Base-by-base conservation (phyloP, 2,329 filamentous ascomycete genomes). In the Graphium sp. region DNA sequence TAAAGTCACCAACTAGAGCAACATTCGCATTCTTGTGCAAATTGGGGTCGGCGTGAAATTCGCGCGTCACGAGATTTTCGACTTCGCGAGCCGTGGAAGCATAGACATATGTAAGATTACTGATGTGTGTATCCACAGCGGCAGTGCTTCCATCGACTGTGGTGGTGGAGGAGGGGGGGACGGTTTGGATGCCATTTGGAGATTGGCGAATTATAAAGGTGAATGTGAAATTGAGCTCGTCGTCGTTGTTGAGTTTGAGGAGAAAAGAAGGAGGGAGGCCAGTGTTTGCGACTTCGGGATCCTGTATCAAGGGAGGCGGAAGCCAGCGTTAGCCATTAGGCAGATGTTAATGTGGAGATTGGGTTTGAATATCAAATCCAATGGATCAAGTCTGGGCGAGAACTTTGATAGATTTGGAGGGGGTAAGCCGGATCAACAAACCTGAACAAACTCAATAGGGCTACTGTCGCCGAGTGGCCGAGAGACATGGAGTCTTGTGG, bases 1-100 rank as follows among this genome's bases (percentile, higher is more conserved):
- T 66, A 46, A 79, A 94, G 48, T 93, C 84, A 4, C 89, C 89
- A n/a, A 98, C 75, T 24, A 95, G 64, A 44, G 91, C 79, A 22
- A 98, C 89, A 46, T 95, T 95, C 31, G 84, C 68, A 46, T 94
- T 95, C 49, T 92, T 95, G 58, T 98, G 89, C 32, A 98, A 60
- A 45, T 98, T 98, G 1, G 89, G 89, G 45, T 98, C 84, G 39
- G 87, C 84, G 41, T 95, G 84, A 43, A 98, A 95, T 50, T 98
- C 89, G 41, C 85, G 67, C 11, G 87, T 95, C 26, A 95, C 76
- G 26, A 98, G 59, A 39, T 89, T 94, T 45, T 95, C 89, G 30
- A 98, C 70, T 43, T 98, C 89, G 52, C 71, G 79, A 18, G 72
- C 58, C 29, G 74, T 92, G 1, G 85, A 82, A 23, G 82, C 87